Base-by-base conservation (phyloP, 805 yeast genomes). In the Teunomyces atbi region DNA sequence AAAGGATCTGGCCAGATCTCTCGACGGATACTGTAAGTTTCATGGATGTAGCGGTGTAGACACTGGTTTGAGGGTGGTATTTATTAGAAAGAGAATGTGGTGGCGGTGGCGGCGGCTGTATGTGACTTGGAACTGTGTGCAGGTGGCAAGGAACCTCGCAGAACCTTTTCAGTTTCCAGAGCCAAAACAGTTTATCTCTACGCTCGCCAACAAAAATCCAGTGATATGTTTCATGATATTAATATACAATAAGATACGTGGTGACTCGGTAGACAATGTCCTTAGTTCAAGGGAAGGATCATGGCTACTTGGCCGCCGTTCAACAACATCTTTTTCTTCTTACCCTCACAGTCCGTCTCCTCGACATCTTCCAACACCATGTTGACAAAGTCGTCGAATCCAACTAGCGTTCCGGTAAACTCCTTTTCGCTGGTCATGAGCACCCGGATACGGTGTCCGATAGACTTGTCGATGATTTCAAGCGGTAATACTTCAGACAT, bases 331-430 rank as follows among this genome's bases (percentile, higher is more conserved):
- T 75, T 79, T 47, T 83, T 76, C 35, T 72, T 67, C 46, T 63
- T 59, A 4, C 76, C 77, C 29, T 73, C 74, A 35, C 64, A 69
- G 44, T 74, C 79, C 3, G 60, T 59, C 45, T 88, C 96, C 6
- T 77, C 76, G 30, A 86, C 97, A 56, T 91, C 84, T 56, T 86
- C 87, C 44, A 94, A 74, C 8, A 94, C 96, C 66, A 91, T 82
- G 61, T 89, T 94, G 49, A 94, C 97, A 58, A 85, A 92, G 66
- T 94, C 98, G 63, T 94, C 99, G 65, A 92, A 92, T 1, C 98
- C 98, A 23, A 86, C 79, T 43, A 94, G 73, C 3, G 83, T 88
- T 1, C 99, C 99, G n/a, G 79, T 77, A 62, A 89, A 94, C 62
- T 91, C 97, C 62, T 81, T 81, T 48, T 76, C 73, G 50, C 66